Evolutionary conservation across 805 yeast genomes (phyloP).

Genomic region (Martiniozyma abietophila): DNA sequence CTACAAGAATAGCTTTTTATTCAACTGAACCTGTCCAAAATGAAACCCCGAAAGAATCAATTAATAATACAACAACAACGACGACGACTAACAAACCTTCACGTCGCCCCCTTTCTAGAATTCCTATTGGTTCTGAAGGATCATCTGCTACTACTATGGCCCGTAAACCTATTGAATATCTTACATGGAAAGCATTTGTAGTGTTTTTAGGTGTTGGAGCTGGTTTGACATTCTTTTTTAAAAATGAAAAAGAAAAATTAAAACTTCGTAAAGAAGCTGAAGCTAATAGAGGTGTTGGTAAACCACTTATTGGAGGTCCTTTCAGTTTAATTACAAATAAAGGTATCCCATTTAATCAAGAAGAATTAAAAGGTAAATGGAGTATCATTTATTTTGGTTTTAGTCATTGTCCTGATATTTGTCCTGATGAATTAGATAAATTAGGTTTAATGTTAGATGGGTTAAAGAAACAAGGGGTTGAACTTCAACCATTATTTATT

Average conservation of each 20-base stretch:
- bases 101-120: constrained; percentile 63
- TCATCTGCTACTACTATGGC: constrained; percentile 23
- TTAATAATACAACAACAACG: no score
- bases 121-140: constrained; percentile 55
- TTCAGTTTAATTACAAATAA: constrained; percentile 65
- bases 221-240: constrained; percentile 61
- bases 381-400: constrained; percentile 91
- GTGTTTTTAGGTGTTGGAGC: constrained; percentile 64
- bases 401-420: constrained; percentile 96
- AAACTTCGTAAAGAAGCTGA: constrained; percentile 73
- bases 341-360: constrained; percentile 66
- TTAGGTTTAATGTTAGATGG: constrained; percentile 63
- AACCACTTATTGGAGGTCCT: constrained; percentile 88
- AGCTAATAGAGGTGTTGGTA: constrained; percentile 80
- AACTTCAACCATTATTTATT: constrained; percentile 78
- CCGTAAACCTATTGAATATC: constrained; percentile 49
- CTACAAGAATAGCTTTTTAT: no score
- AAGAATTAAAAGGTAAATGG: constrained; percentile 69
- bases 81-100: no score
- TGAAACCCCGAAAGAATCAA: no score
- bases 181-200: constrained; percentile 77
- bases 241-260: constrained; percentile 65
- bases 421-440: constrained; percentile 96
- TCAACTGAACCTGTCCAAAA: no score
- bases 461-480: constrained; percentile 48